Percentiles rank a stretch among this genome's conserved stretches.
phyloP scores from a whole-genome alignment of 495 filamentous ascomycete species.

The Cercophora samala region DNA sequence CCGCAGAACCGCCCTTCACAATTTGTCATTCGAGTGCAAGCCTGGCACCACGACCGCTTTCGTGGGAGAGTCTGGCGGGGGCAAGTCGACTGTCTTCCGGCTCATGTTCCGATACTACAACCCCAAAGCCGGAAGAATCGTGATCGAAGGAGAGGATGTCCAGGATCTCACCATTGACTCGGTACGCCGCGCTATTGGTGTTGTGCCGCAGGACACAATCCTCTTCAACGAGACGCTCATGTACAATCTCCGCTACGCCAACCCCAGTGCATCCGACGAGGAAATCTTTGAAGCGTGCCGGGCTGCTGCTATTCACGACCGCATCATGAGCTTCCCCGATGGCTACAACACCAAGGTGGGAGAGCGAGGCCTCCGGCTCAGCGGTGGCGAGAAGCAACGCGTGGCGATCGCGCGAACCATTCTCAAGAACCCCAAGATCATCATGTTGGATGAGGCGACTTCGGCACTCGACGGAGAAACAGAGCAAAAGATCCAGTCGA shows the following conservation, averaged over 20 bases:
- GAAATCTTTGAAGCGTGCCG: constrained; percentile 86
- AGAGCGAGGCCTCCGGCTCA: constrained; percentile 87
- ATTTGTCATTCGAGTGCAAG: constrained; percentile 73
- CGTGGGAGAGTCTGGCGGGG: constrained; percentile 93
- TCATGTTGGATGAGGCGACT: constrained; percentile 94
- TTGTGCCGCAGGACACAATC: constrained; percentile 94
- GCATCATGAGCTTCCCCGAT: constrained; percentile 90
- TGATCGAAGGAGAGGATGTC: constrained; percentile 80
- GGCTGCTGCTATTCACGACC: constrained; percentile 92
- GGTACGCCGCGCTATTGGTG: constrained; percentile 83
- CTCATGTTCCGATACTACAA: constrained; percentile 96
- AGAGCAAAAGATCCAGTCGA: constrained; percentile 90
- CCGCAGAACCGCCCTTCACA: constrained; percentile 79
- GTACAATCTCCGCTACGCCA: constrained; percentile 95
- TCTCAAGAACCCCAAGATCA: constrained; percentile 91
- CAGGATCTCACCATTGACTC: constrained; percentile 87
- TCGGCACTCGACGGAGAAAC: constrained; percentile 94
- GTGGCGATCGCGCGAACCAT: constrained; percentile 97
- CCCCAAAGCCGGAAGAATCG: constrained; percentile 68
- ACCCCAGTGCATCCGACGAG: constrained; percentile 78
- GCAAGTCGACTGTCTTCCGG: constrained; percentile 96
- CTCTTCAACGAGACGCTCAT: constrained; percentile 96
- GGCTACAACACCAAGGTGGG: constrained; percentile 89
- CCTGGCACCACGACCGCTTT: constrained; percentile 94
- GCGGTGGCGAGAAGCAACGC: constrained; percentile 94